Conservation (phyloP, 2,329 filamentous ascomycete species). For the Diaporthe citri region DNA sequence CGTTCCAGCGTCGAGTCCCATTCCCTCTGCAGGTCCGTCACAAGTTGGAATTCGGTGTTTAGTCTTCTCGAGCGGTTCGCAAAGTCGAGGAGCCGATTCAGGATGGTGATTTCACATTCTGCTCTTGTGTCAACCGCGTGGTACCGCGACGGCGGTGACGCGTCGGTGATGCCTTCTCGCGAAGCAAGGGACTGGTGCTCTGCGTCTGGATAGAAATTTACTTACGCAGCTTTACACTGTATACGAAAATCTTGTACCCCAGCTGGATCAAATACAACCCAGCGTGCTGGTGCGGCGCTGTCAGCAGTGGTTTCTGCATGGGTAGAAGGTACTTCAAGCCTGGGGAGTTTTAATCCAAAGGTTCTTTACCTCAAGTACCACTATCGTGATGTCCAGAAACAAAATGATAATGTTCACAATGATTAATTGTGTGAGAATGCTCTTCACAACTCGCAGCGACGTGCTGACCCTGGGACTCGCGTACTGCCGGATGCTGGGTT, state of each 20-base stretch:
- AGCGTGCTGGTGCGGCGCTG: neutral
- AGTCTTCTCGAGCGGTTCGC: constrained; percentile 33
- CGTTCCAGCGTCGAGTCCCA: constrained; percentile 26
- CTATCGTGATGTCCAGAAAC: constrained; percentile 6
- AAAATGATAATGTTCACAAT: constrained; percentile 20
- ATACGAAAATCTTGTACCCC: constrained; percentile 28
- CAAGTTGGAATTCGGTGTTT: constrained; percentile 8
- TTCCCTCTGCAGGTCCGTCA: constrained; percentile 28
- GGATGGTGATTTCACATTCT: constrained; percentile 41
- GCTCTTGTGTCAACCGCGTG: neutral
- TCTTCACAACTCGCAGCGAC: constrained; percentile 11
- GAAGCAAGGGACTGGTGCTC: accelerated
- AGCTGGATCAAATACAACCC: constrained; percentile 18
- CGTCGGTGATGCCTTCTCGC: neutral
- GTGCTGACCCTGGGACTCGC: neutral
- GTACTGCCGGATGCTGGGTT: neutral
- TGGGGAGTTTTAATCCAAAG: neutral
- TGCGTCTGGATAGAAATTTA: neutral
- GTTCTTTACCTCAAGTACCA: constrained; percentile 13
- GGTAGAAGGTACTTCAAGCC: too few relatives aligned
- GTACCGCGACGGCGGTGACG: too few relatives aligned
- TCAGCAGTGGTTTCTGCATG: neutral
- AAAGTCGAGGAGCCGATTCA: constrained; percentile 41
- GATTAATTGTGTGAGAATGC: constrained; percentile 22
- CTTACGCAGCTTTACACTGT: constrained; percentile 39